These are phyloP conservation scores for Cadophora malorum DNA, from an alignment of 2,329 filamentous ascomycete species.

Conservation along the genomic window DNA sequence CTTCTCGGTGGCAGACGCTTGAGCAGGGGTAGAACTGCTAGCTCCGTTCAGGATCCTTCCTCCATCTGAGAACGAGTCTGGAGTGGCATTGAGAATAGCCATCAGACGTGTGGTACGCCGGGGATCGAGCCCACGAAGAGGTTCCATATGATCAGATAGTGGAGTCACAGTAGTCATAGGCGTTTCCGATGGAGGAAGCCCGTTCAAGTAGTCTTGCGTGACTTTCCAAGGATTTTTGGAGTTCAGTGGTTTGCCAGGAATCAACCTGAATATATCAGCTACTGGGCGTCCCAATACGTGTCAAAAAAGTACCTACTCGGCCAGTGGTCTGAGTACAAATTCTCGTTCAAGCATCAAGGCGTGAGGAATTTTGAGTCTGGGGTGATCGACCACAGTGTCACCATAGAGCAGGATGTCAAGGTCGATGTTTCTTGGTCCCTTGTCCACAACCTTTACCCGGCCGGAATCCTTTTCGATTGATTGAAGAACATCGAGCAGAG, in stretches of 20 bases:
- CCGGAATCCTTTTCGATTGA: conserved; percentile 82
- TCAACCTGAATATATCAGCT: conserved; percentile 52
- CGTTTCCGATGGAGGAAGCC: conserved; percentile 56
- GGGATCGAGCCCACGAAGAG: conserved; percentile 64
- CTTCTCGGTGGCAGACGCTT: background rate
- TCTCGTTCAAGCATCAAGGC: conserved; percentile 85
- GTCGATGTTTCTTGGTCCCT: conserved; percentile 93
- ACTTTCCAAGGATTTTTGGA: conserved; percentile 64
- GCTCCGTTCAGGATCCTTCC: conserved; percentile 53
- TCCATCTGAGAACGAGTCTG: conserved; percentile 96
- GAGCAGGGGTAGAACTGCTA: no score
- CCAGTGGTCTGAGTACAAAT: conserved; percentile 88
- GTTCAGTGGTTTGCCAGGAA: conserved; percentile 60
- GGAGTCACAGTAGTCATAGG: conserved; percentile 66
- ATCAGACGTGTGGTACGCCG: conserved; percentile 75
- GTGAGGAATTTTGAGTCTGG: conserved; percentile 85
- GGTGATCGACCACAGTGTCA: conserved; percentile 66
- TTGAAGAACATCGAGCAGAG: conserved; percentile 81
- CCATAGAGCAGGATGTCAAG: conserved; percentile 90
- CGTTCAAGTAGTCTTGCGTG: conserved; percentile 65
- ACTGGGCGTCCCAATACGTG: no score
- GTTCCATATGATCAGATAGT: conserved; percentile 54
- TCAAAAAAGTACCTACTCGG: conserved; percentile 62
- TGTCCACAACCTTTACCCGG: conserved; percentile 84
- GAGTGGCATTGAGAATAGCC: conserved; percentile 94